Evolutionary conservation across 2,329 filamentous ascomycete genomes (phyloP).

Genomic region (Pseudocercospora musae): DNA sequence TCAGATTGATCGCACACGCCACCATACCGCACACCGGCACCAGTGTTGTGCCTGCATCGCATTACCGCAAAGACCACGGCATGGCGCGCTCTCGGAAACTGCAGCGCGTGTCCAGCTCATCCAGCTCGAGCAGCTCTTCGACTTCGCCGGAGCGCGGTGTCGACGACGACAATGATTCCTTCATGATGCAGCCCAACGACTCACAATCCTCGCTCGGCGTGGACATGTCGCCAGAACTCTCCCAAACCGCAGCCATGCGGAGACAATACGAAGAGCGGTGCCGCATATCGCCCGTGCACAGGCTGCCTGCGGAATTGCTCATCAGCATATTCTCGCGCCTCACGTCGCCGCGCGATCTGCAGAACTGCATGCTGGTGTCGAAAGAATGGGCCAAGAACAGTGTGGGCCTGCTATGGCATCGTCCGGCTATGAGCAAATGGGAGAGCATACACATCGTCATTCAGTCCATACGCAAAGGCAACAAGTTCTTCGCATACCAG

Average conservation of each 20-base stretch:
- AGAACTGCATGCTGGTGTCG: slow-evolving; percentile 89
- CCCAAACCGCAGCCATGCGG: slow-evolving; percentile 65
- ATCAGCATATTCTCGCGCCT: slow-evolving; percentile 90
- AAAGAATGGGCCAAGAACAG: slow-evolving; percentile 89
- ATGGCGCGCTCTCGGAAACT: slow-evolving; percentile 30
- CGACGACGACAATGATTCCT: slow-evolving; percentile 92
- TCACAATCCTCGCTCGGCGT: slow-evolving; percentile 87
- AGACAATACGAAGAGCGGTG: slow-evolving; percentile 58
- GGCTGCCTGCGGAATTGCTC: slow-evolving; percentile 88
- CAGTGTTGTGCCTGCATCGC: background rate
- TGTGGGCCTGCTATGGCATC: slow-evolving; percentile 91
- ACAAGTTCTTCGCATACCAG: slow-evolving; percentile 84
- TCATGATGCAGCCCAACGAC: slow-evolving; percentile 77
- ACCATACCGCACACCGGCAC: background rate
- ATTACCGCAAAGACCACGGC: slow-evolving; percentile 1
- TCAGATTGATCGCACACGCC: background rate
- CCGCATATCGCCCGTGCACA: slow-evolving; percentile 74
- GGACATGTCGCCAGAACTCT: slow-evolving; percentile 50
- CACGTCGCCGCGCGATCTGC: slow-evolving; percentile 66
- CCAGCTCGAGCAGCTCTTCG: slow-evolving; percentile 59
- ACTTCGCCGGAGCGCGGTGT: slow-evolving; percentile 72
- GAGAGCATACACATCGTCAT: slow-evolving; percentile 76
- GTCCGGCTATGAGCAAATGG: slow-evolving; percentile 87
- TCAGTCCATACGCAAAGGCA: slow-evolving; percentile 65
- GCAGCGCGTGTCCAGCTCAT: slow-evolving; percentile 33